These are phyloP conservation scores for Eucalyptus decipiens DNA, from an alignment of 345 rosid species.

Conservation along the genomic window DNA sequence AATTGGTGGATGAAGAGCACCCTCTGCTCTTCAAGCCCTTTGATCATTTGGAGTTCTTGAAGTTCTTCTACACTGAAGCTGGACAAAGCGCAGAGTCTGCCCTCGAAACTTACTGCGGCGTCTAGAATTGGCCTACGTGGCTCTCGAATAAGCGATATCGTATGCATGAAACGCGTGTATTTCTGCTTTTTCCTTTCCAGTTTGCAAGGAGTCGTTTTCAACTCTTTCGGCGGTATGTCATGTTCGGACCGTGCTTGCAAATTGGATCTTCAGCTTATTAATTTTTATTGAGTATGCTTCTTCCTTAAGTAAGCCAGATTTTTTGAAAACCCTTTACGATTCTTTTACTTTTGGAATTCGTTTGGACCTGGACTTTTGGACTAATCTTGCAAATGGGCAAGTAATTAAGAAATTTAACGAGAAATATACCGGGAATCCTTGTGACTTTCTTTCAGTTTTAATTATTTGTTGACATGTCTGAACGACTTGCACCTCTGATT, in stretches of 20 bases:
- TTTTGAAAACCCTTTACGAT: background rate
- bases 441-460: background rate
- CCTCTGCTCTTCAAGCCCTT: conserved; percentile 44
- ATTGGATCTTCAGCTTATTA: background rate
- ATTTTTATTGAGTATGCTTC: background rate
- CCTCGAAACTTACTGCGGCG: conserved; percentile 35
- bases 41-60: conserved; percentile 34
- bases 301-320: background rate
- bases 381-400: background rate
- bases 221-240: background rate
- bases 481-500: background rate
- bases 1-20: conserved; percentile 36
- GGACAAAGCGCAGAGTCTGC: conserved; percentile 25
- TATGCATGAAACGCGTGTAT: background rate
- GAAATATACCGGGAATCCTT: background rate
- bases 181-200: background rate
- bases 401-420: background rate
- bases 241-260: accelerated
- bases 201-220: background rate
- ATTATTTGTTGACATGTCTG: background rate
- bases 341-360: background rate
- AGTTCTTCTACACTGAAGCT: conserved; percentile 18
- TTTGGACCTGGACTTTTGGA: background rate
- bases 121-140: background rate
- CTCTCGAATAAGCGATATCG: background rate